A percentile compares a stretch with the other conserved stretches of the same genome.
Evolutionary conservation across 257 asterid genomes (phyloP).

Genomic region (Gynochthodes officinalis): DNA sequence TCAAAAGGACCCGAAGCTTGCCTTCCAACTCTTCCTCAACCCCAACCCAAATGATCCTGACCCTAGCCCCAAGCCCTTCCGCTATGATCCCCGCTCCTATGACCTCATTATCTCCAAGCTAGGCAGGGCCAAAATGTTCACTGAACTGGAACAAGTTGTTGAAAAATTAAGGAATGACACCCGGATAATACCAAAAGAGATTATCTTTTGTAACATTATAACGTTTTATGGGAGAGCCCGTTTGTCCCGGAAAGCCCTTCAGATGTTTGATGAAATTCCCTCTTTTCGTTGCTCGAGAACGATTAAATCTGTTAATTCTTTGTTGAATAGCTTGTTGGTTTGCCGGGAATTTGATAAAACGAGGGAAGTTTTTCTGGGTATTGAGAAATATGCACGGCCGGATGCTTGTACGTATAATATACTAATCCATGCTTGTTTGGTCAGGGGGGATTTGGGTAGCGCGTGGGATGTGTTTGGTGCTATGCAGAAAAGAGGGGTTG

Average conservation of each 20-base stretch:
- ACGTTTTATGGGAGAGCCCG: conserved; percentile 59
- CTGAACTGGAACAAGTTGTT: conserved; percentile 54
- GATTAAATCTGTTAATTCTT: conserved; percentile 57
- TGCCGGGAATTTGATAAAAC: conserved; percentile 52
- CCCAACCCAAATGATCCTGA: conserved; percentile 42
- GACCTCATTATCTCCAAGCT: conserved; percentile 78
- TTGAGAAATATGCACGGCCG: conserved; percentile 39
- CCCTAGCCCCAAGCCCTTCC: conserved; percentile 46
- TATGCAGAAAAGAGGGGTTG: conserved; percentile 51
- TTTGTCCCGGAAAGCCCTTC: conserved; percentile 51
- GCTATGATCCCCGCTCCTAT: conserved; percentile 62
- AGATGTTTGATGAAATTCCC: conserved; percentile 54
- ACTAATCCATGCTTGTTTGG: conserved; percentile 45
- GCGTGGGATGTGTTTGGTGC: conserved; percentile 60
- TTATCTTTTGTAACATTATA: conserved; percentile 62
- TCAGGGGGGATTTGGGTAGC: conserved; percentile 30
- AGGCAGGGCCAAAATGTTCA: conserved; percentile 68
- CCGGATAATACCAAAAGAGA: conserved; percentile 50
- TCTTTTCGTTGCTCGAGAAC: conserved; percentile 54
- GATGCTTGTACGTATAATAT: conserved; percentile 69
- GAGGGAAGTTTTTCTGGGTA: conserved; percentile 32
- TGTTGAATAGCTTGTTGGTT: conserved; percentile 45
- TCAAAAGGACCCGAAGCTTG: conserved; percentile 57
- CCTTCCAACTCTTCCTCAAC: conserved; percentile 70
- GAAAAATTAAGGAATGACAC: conserved; percentile 44